Evolutionary conservation across 345 rosid genomes (phyloP), one percentile per base, ranked within the genome.

Genomic region (Isatis tinctoria): DNA sequence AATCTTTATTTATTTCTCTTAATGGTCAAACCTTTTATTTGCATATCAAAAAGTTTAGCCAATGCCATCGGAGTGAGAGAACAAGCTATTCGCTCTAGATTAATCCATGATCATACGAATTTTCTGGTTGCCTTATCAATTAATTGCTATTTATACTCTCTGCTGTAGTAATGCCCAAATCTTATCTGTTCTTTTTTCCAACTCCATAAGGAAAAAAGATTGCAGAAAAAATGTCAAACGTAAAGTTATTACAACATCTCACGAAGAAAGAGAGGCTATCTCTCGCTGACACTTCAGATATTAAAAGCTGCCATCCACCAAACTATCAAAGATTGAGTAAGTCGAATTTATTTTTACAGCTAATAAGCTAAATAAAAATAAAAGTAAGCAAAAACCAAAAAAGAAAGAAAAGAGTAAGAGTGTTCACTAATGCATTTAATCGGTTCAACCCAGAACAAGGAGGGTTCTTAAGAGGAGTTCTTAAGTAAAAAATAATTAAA

Each of bases 1-100:
- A 7, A 53, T 73, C 26, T 30, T 67, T 58, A 45, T 5, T 58
- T 12, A 18, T 30, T 32, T 30, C 16, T 43, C 9, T 41, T 63
- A 32, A 39, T 41, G 26, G 72, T 65, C 78, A 74, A 73, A 24
- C 65, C 11, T 56, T 65, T 64, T 54, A 54, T 41, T 10, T 54
- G 40, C 35, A 51, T 61, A 40, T 27, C 32, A 18, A 57, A 18
- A 33, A 35, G 43, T 57, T 28, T 41, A 18, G 32, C 36, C 59
- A 60, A n/a, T 35, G 28, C 27, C 37, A 33, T 44, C n/a, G 20
- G 28, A 53, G 52, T 10, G n/a, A 65, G 20, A 49, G 28, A 54
- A 14, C 2, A 65, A 47, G 16, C 69, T 61, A 1, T 22, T 24
- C 13, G 11, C 18, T 45, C 28, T 64, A 10, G 6, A 65, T 44